Evolutionary conservation across 768 basidiomycete species (phyloP).

Genomic region (Lyophyllum atratum): DNA sequence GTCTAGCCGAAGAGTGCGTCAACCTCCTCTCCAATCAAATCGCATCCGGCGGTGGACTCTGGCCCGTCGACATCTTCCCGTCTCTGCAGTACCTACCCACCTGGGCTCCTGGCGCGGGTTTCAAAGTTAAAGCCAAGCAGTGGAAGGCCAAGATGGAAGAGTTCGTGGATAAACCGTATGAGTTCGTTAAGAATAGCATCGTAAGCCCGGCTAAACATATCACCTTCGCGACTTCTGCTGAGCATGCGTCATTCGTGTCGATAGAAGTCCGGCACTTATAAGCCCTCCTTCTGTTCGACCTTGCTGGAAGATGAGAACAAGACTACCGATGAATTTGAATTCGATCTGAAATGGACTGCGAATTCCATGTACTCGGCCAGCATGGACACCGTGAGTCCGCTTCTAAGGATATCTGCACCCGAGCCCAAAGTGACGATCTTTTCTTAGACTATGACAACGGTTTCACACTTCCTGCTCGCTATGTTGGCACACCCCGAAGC

Average conservation of each 20-base stretch:
- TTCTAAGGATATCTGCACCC: not conserved
- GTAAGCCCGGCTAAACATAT: constrained; percentile 34
- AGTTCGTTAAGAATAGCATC: constrained; percentile 56
- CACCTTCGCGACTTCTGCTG: not conserved
- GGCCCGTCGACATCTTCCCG: constrained; percentile 53
- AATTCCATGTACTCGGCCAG: constrained; percentile 79
- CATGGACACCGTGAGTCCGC: constrained; percentile 56
- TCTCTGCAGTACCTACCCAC: constrained; percentile 56
- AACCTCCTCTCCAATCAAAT: constrained; percentile 41
- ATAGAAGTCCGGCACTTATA: constrained; percentile 43
- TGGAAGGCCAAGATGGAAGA: constrained; percentile 71
- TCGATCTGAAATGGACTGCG: constrained; percentile 80
- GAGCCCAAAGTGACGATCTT: constrained; percentile 2
- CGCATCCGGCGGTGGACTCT: constrained; percentile 44
- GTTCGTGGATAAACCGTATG: constrained; percentile 65
- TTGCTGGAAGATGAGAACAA: constrained; percentile 54
- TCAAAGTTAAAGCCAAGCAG: constrained; percentile 55
- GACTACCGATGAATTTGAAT: constrained; percentile 48
- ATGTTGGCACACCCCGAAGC: constrained; percentile 64
- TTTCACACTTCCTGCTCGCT: constrained; percentile 65
- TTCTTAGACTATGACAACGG: constrained; percentile 52
- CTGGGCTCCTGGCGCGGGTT: constrained; percentile 71
- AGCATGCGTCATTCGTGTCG: constrained; percentile 3
- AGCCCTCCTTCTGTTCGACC: constrained; percentile 48
- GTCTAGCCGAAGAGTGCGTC: constrained; percentile 44